Evolutionary conservation across 768 basidiomycete species (phyloP).

Genomic region (Lactarius trivialis): DNA sequence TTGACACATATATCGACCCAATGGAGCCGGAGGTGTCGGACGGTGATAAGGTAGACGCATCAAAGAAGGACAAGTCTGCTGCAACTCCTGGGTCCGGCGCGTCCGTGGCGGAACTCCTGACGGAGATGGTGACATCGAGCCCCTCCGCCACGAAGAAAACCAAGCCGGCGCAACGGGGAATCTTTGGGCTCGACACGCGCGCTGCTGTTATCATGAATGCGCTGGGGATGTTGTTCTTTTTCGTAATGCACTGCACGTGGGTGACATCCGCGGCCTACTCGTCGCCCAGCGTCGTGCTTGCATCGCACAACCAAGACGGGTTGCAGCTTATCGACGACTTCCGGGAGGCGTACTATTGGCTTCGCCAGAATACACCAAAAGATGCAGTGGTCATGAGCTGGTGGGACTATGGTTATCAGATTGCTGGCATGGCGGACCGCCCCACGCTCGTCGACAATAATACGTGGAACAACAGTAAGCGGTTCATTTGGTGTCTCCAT

Average conservation of each 20-base stretch:
- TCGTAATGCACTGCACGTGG: conserved; percentile 96
- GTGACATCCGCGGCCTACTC: conserved; percentile 94
- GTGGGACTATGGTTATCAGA: conserved; percentile 99
- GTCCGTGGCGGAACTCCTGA: conserved; percentile 21
- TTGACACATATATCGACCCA: conserved; percentile 89
- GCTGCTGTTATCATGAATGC: conserved; percentile 68
- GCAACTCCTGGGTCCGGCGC: conserved; percentile 27
- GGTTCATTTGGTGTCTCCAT: background rate
- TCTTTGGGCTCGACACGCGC: conserved; percentile 84
- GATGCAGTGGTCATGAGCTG: conserved; percentile 96
- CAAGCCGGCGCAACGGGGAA: conserved; percentile 42
- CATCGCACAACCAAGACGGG: conserved; percentile 74
- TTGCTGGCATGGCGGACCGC: conserved; percentile 97
- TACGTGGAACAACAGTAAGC: conserved; percentile 98
- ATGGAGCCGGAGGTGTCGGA: conserved; percentile 49
- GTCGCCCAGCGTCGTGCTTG: conserved; percentile 93
- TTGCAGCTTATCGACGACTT: conserved; percentile 98
- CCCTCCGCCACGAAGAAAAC: conserved; percentile 29
- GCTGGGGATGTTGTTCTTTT: conserved; percentile 73
- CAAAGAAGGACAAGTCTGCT: conserved; percentile 46
- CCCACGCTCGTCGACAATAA: conserved; percentile 98
- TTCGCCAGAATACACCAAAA: conserved; percentile 89
- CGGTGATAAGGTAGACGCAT: conserved; percentile 31
- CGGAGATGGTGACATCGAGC: conserved; percentile 14
- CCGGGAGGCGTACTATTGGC: conserved; percentile 98